phyloP scores from a whole-genome alignment of 2,329 filamentous ascomycete species.

The Geosmithia putterillii region DNA sequence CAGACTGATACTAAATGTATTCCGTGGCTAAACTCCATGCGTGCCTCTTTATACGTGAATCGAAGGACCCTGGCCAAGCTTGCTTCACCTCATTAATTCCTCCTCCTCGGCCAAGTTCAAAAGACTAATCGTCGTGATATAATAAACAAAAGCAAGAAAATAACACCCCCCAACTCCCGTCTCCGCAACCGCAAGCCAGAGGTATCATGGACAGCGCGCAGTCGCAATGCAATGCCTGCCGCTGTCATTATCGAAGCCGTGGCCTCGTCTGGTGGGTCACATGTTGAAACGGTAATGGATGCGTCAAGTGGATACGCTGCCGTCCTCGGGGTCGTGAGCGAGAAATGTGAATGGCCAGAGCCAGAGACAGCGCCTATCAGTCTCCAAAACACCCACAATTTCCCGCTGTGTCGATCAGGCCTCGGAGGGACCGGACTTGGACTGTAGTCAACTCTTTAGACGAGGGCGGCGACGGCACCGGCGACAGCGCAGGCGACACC shows the following conservation, averaged over 20 bases:
- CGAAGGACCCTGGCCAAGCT: not conserved
- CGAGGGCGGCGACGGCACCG: slow-evolving; percentile 30
- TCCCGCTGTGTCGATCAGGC: not conserved
- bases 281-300: not conserved
- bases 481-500: slow-evolving; percentile 9
- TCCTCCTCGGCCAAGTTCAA: not conserved
- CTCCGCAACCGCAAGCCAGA: too few species aligned
- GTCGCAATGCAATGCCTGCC: too few species aligned
- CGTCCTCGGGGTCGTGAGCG: not conserved
- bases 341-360: not conserved
- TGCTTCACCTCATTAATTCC: not conserved
- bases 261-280: not conserved
- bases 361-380: not conserved
- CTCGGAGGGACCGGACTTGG: too few species aligned
- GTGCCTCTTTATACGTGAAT: not conserved
- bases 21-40: not conserved
- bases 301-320: not conserved
- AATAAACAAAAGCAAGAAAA: not conserved
- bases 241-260: not conserved
- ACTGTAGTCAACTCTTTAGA: slow-evolving; percentile 20
- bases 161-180: not conserved
- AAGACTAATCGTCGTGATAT: not conserved
- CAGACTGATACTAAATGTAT: too few species aligned
- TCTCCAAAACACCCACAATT: not conserved
- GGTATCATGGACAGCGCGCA: too few species aligned